A percentile compares a stretch with the other conserved stretches of the same genome.
phyloP scores from a whole-genome alignment of 139 green algal genomes.

The Bryopsis sp. region DNA sequence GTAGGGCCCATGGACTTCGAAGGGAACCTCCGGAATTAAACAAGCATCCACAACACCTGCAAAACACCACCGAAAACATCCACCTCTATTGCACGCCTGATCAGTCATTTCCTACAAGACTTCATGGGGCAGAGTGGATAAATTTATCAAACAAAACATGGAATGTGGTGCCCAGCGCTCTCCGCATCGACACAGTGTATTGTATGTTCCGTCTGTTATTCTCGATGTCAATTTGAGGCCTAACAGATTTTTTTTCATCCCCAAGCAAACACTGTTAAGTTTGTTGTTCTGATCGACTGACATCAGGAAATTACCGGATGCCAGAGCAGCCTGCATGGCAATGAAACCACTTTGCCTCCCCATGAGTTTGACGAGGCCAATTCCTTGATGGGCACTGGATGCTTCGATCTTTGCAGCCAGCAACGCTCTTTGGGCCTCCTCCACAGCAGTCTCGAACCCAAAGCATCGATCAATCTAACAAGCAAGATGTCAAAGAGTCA shows the following conservation, averaged over 20 bases:
- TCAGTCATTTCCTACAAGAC: background rate
- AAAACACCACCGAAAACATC: background rate
- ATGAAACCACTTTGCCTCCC: constrained; percentile 94
- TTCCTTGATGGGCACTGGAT: constrained; percentile 57
- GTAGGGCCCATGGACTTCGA: constrained; percentile 65
- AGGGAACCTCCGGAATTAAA: constrained; percentile 91
- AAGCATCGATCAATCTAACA: constrained; percentile 61
- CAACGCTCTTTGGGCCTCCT: constrained; percentile 90
- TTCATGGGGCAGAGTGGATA: background rate
- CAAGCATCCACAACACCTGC: constrained; percentile 72
- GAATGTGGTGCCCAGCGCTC: background rate
- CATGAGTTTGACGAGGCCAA: constrained; percentile 98
- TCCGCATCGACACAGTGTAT: background rate
- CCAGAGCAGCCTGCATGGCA: constrained; percentile 63
- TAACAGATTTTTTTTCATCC: too few relatives aligned
- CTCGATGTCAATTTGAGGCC: too few relatives aligned
- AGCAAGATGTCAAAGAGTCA: constrained; percentile 19
- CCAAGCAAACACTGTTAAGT: too few relatives aligned
- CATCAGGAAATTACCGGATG: background rate
- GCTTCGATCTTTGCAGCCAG: constrained; percentile 92
- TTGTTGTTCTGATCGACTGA: background rate
- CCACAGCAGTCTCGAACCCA: constrained; percentile 94
- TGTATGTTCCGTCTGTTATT: too few relatives aligned
- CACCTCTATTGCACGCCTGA: too few relatives aligned
- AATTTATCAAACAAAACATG: constrained; percentile 20